Percentiles rank a stretch among this genome's conserved stretches.
Conservation (phyloP, 1,284 basidiomycete genomes). For the Heliocybe sulcata region DNA sequence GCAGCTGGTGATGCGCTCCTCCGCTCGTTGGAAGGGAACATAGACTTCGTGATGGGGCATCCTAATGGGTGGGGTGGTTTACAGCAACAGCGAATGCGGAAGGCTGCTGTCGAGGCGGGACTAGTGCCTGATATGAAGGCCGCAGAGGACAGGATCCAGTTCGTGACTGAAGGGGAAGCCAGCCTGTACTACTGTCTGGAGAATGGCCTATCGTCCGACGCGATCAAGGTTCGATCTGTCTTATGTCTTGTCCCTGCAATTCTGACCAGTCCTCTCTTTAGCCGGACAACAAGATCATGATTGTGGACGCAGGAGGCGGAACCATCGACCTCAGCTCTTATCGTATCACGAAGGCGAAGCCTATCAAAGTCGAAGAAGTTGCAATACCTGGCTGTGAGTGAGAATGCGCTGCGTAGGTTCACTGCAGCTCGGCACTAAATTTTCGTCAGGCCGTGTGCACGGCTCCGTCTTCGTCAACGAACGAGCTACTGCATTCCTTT, state of each 20-base stretch:
- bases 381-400: constrained; percentile 7
- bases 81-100: constrained; percentile 25
- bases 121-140: constrained; percentile 17
- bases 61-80: constrained; percentile 31
- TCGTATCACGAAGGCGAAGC: constrained; percentile 2
- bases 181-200: constrained; percentile 35
- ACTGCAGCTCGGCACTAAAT: background rate
- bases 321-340: constrained; percentile 12
- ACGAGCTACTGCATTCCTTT: constrained; percentile 28
- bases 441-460: constrained; percentile 23
- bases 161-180: constrained; percentile 38
- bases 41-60: constrained; percentile 26
- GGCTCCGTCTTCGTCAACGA: constrained; percentile 35
- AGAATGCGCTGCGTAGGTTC: background rate
- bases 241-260: background rate
- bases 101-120: constrained; percentile 21
- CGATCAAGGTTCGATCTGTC: constrained; percentile 15
- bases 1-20: constrained; percentile 6
- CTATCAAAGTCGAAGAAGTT: constrained; percentile 7
- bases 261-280: background rate
- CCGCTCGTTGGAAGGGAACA: constrained; percentile 5
- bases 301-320: constrained; percentile 12
- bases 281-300: constrained; percentile 8
- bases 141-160: constrained; percentile 23
- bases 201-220: constrained; percentile 22